Base-by-base conservation (phyloP, 805 yeast species). In the Scheffersomyces amazonensis region DNA sequence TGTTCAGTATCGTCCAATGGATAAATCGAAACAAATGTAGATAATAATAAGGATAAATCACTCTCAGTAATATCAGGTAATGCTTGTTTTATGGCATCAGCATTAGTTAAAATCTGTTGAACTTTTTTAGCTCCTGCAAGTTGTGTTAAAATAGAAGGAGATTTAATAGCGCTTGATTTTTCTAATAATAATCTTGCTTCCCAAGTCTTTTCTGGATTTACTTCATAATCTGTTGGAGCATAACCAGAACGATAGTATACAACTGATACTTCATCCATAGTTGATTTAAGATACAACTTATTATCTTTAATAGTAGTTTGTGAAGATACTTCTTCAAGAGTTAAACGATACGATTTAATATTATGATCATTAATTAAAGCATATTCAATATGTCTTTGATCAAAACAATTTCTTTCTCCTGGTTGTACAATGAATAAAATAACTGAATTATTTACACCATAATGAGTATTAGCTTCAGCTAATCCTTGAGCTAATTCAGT, bases 161-260 rank as follows among this genome's bases (percentile, higher is more conserved):
- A 91, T 60, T 93, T 90, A 43, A 93, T 83, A 1, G 98, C 95
- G 36, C 69, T 58, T 9, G 90, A 75, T 7, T 76, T 70, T 56
- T 93, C 99, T 38, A 93, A 68, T 16, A 66, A 53, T 18, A 78
- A 66, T 53, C 99, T 75, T 9, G 86, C 83, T 11, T 73, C 75
- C 99, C 99, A 93, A 24, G 87, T 79, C 17, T 57, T 60, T 16
- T 78, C 81, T 2, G 67, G 64, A 35, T 60, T 42, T 25, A 69
- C 48, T 2, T 75, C 73, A 62, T 83, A 93, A 58, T 93, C 99
- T 4, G 64, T 53, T 5, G 97, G 97, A 0, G 85, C 77, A 61
- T 93, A 93, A 0, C 95, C 98, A 0, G 95, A 72, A 54, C 99
- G 76, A 56, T 78, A 93, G 60, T 93, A 93, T 4, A 90, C 95